Base-by-base conservation (phyloP, 345 rosid genomes). In the Murraya koenigii region DNA sequence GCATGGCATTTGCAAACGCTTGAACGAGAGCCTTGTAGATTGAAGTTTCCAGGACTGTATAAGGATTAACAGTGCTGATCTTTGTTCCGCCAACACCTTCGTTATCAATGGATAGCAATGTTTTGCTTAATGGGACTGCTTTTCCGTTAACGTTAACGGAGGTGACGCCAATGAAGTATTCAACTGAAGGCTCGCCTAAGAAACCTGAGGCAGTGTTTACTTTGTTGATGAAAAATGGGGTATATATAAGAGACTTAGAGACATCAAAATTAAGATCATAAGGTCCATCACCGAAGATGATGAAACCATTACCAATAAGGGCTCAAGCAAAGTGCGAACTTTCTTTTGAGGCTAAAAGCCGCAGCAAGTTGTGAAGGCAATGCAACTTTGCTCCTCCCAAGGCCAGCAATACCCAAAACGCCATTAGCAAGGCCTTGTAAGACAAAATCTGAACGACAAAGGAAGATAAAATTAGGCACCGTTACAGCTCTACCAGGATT, bases 81-180 rank as follows among this genome's bases (percentile, higher is more conserved):
- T 79, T 86, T 6, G 85, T 79, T 15, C 88, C 86, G 5, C 85
- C 86, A 4, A 63, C 10, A 1, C 86, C 85, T 39, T 80, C 58
- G 1, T 28, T 79, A 23, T 75, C 70, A 8, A 85, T 79, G 19
- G 68, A 60, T 1, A 87, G 70, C 82, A 85, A 49, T 5, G 84
- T 44, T 17, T 47, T 17, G 39, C 85, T 83, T n/a, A 87, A 41
- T 19, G 73, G 47, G 13, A 87, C 44, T 0, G 49, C 8, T 7
- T 76, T 69, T 0, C 75, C 77, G 38, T 58, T 78, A 7, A 87
- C 75, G 30, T 35, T 78, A 55, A 87, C 66, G 44, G 84, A 75
- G 4, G 35, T 83, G 8, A 81, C 79, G 4, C 77, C 80, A 7
- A 85, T 69, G 66, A 85, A 83, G 54, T 85, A 83, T 26, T 80